These are phyloP conservation scores for Metschnikowia dekortorum DNA, from an alignment of 805 yeast genomes.

Conservation along the genomic window DNA sequence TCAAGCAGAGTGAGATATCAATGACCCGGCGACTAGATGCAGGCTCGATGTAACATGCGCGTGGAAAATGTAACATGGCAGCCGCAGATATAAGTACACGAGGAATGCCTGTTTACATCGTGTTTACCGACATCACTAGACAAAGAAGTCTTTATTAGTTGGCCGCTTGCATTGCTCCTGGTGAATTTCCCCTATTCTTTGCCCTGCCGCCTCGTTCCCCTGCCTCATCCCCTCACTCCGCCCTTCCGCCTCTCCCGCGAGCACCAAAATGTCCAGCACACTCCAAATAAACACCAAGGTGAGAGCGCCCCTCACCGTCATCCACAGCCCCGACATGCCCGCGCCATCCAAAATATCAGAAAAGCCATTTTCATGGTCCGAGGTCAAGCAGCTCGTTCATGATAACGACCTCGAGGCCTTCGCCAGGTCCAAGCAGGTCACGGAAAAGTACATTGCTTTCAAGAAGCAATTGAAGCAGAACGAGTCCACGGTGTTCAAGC, in stretches of 20 bases:
- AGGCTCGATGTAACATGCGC: background rate
- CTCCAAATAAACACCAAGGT: slow-evolving; percentile 6
- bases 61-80: slow-evolving; percentile 2
- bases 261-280: slow-evolving; percentile 6
- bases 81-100: background rate
- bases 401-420: slow-evolving; percentile 43
- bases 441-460: slow-evolving; percentile 43
- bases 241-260: background rate
- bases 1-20: no score
- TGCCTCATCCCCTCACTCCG: background rate
- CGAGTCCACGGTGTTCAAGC: slow-evolving; percentile 43
- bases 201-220: background rate
- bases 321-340: slow-evolving; percentile 36
- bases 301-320: slow-evolving; percentile 8
- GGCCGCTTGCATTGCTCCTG: background rate
- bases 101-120: background rate
- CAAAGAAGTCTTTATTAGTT: no score
- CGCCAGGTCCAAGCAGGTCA: slow-evolving; percentile 43
- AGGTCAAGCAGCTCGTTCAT: slow-evolving; percentile 33
- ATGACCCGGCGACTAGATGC: background rate
- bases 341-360: slow-evolving; percentile 30
- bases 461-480: slow-evolving; percentile 34
- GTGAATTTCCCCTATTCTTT: background rate
- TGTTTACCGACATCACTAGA: background rate
- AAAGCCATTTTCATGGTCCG: slow-evolving; percentile 46